Evolutionary conservation across 164 flowering plant genomes (phyloP).

Genomic region (Warburgia ugandensis): DNA sequence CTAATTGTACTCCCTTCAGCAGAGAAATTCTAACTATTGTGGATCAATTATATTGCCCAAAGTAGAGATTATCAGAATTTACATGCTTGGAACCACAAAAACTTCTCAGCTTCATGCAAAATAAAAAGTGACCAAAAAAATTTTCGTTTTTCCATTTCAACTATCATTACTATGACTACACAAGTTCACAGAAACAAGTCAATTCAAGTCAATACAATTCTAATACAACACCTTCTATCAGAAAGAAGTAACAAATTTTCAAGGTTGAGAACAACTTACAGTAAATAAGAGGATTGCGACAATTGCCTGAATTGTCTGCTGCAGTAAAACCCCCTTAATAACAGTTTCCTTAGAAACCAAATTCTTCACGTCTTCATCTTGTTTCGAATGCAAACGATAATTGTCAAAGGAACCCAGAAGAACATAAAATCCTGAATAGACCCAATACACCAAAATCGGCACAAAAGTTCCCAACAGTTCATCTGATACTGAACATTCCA

Average conservation of each 20-base stretch:
- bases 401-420: conserved; percentile 50
- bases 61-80: too few relatives aligned
- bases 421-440: conserved; percentile 72
- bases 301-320: conserved; percentile 68
- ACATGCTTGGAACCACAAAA: too few relatives aligned
- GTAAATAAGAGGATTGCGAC: conserved; percentile 74
- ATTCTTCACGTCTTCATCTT: conserved; percentile 85
- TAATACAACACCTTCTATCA: neutral
- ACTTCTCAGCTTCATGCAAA: too few relatives aligned
- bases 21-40: too few relatives aligned
- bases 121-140: too few relatives aligned
- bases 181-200: too few relatives aligned
- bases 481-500: conserved; percentile 59
- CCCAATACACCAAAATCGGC: conserved; percentile 84
- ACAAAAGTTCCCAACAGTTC: conserved; percentile 65
- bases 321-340: conserved; percentile 82
- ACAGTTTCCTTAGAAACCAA: conserved; percentile 67
- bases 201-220: too few relatives aligned
- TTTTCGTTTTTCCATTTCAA: too few relatives aligned
- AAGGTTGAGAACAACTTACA: conserved; percentile 35
- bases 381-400: conserved; percentile 68
- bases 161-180: too few relatives aligned
- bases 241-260: neutral
- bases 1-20: too few relatives aligned
- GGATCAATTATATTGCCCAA: too few relatives aligned